Conservation (phyloP, 2,329 filamentous ascomycete species). For the Hypoxylon sp. region DNA sequence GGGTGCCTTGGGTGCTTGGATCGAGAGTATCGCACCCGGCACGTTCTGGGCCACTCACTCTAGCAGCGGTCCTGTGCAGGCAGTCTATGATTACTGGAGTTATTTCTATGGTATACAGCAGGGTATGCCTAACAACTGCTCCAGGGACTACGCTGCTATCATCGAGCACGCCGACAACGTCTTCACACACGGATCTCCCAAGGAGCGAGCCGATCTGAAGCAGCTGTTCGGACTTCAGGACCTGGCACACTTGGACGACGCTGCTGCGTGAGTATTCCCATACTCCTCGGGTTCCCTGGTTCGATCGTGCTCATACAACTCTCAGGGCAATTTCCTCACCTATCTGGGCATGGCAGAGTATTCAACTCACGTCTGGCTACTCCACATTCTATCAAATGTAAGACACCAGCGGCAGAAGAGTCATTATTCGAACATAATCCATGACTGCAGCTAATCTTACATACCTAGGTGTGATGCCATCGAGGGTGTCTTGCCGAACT, state of each 20-base stretch:
- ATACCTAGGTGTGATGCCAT: conserved; percentile 41
- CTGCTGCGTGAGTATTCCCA: conserved; percentile 39
- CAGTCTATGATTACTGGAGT: conserved; percentile 64
- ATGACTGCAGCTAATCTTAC: not conserved
- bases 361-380: conserved; percentile 47
- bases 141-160: conserved; percentile 58
- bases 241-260: conserved; percentile 60
- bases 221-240: conserved; percentile 58
- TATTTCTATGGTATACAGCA: conserved; percentile 64
- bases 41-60: conserved; percentile 69
- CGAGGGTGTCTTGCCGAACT: conserved; percentile 46
- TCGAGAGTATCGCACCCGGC: conserved; percentile 58
- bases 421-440: conserved; percentile 44
- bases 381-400: conserved; percentile 48
- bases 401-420: not conserved
- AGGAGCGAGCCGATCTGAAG: conserved; percentile 56
- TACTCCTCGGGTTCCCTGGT: not conserved
- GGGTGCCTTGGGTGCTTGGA: conserved; percentile 64
- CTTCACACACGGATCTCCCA: conserved; percentile 51
- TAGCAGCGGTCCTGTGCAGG: conserved; percentile 63
- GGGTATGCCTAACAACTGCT: conserved; percentile 67
- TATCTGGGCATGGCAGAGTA: conserved; percentile 48
- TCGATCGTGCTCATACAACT: not conserved
- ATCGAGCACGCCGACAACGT: conserved; percentile 63
- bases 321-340: conserved; percentile 46